Conservation (phyloP, 208 protist species). For the Phytomonas serpens region DNA sequence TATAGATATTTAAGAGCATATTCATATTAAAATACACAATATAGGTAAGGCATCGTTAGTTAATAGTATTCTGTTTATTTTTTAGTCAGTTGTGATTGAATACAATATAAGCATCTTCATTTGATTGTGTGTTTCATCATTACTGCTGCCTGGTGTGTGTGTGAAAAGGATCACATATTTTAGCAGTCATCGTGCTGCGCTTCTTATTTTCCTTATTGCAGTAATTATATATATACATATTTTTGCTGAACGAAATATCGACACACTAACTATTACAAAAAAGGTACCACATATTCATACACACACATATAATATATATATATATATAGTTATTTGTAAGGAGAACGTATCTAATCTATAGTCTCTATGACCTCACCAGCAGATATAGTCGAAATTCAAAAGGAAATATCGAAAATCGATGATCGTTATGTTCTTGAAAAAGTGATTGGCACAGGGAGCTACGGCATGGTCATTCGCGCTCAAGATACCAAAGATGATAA, state of each 20-base stretch:
- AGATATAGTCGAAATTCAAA: conserved; percentile 66
- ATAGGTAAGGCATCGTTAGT: neutral
- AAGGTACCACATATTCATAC: neutral
- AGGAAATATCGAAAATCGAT: conserved; percentile 71
- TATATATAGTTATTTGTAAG: conserved; percentile 5
- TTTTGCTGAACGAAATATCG: neutral
- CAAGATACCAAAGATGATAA: conserved; percentile 59
- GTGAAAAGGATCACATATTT: neutral
- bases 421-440: conserved; percentile 81
- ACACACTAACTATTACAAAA: neutral
- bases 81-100: neutral
- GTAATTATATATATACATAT: neutral
- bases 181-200: neutral
- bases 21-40: neutral
- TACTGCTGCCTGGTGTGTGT: neutral
- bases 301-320: neutral
- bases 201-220: neutral
- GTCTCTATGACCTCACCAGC: conserved; percentile 16
- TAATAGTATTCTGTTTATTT: neutral
- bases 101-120: neutral
- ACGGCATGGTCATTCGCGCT: conserved; percentile 87
- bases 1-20: neutral
- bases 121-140: neutral
- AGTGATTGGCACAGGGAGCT: conserved; percentile 88
- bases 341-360: conserved; percentile 10